Base-by-base conservation (phyloP, 2,329 filamentous ascomycete genomes). In the Calonectria pseudoreteaudii region DNA sequence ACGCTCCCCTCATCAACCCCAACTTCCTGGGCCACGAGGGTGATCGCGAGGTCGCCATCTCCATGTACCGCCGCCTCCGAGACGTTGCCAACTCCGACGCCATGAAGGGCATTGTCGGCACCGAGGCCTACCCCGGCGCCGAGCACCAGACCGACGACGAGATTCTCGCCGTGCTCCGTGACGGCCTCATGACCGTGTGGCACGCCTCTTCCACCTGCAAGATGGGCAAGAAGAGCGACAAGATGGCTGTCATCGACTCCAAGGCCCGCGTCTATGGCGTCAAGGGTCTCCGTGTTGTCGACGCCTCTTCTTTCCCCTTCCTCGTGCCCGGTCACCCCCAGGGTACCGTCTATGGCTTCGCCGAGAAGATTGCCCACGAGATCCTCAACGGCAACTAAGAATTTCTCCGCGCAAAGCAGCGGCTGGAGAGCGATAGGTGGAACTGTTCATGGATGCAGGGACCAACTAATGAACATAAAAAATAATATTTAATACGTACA, bases 1-100 rank as follows among this genome's bases (percentile, higher is more conserved):
- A 72, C 10, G 77, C 78, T 1, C 88, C 88, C 0, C 76, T 86
- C 20, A 86, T 89, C 72, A 82, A 87, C 73, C 86, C 86, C 1
- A 86, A 86, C 73, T 90, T 85, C 84, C 80, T 90, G 1, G 81
- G 80, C 8, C 81, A 86, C 20, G 80, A 82, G 8, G 80, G 82
- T 1, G 88, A 90, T 68, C 74, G 82, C 85, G 18, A 65, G 13
- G 60, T 65, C 10, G 38, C 84, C 5, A 75, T 90, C 13, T 84
- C 85, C 0, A 79, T 82, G 0, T 87, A 86, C 74, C 86, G 84
- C 66, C 85, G 89, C 4, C 76, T 84, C 0, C 86, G 89, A 0
- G 77, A 86, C 16, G 78, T 84, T 0, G 74, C 70, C 66, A 73
- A 75, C 34, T 50, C 72, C 0, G 31, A 14, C 2, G 72, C 76